phyloP scores from a whole-genome alignment of 2,329 filamentous ascomycete species.

The Periconia macrospinosa region DNA sequence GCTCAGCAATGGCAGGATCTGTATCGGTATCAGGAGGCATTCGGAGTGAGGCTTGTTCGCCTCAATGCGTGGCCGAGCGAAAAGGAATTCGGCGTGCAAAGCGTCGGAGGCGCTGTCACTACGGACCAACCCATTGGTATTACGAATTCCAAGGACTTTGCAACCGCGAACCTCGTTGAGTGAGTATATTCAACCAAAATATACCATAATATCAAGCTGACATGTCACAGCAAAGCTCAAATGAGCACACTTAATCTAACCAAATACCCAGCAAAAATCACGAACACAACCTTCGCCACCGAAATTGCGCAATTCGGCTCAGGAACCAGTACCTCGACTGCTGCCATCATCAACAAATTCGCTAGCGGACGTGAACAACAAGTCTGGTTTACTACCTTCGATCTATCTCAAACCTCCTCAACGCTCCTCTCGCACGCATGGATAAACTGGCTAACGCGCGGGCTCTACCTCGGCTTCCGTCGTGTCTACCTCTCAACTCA shows the following conservation, averaged over 20 bases:
- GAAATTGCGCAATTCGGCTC: constrained; percentile 56
- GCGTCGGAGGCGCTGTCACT: constrained; percentile 26
- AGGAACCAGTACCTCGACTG: constrained; percentile 40
- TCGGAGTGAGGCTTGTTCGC: constrained; percentile 61
- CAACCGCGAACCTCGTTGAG: constrained; percentile 55
- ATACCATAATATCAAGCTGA: too few species aligned
- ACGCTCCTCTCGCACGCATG: constrained; percentile 62
- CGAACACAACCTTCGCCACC: constrained; percentile 53
- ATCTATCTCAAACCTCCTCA: constrained; percentile 52
- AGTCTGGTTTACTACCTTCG: constrained; percentile 59
- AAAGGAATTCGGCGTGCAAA: constrained; percentile 47
- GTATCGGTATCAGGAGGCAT: constrained; percentile 58
- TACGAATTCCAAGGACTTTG: constrained; percentile 54
- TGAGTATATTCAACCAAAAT: background rate
- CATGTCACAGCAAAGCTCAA: constrained; percentile 12
- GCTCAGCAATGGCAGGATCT: constrained; percentile 57
- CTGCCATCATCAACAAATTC: constrained; percentile 59
- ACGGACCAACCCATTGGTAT: constrained; percentile 46
- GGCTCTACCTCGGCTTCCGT: constrained; percentile 57
- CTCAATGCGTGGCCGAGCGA: constrained; percentile 56
- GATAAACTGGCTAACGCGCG: constrained; percentile 63
- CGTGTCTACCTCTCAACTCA: constrained; percentile 58
- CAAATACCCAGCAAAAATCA: constrained; percentile 60
- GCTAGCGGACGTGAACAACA: constrained; percentile 58
- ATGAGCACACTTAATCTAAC: constrained; percentile 42